Conservation (phyloP, 306 rosid species). For the Canavalia gladiata region DNA sequence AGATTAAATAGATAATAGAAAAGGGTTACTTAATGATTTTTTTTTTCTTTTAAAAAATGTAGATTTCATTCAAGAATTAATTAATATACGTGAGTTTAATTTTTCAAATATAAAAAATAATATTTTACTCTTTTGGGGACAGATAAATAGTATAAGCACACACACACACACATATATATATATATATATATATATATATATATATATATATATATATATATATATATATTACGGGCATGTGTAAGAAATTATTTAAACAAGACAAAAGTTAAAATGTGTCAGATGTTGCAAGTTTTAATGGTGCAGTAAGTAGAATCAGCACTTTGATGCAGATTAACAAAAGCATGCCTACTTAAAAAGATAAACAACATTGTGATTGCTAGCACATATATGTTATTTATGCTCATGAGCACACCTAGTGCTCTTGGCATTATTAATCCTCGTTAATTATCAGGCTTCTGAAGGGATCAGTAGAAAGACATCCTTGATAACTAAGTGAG, state of each 20-base stretch:
- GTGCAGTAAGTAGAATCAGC: background rate
- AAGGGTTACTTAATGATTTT: too few species aligned
- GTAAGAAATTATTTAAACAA: background rate
- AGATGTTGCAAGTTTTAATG: background rate
- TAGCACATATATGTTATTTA: conserved; percentile 5
- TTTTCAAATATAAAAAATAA: too few species aligned
- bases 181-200: too few species aligned
- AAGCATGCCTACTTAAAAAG: background rate
- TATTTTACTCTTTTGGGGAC: too few species aligned
- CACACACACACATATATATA: too few species aligned
- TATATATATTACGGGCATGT: background rate
- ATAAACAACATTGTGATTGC: background rate
- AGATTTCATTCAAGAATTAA: too few species aligned
- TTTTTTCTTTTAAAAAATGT: too few species aligned
- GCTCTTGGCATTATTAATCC: background rate
- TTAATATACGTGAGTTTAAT: too few species aligned
- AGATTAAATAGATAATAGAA: too few species aligned
- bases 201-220: too few species aligned
- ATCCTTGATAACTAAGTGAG: background rate
- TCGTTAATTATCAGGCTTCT: background rate
- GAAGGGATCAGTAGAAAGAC: background rate
- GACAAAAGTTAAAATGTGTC: background rate
- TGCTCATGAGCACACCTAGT: background rate
- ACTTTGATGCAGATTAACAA: background rate
- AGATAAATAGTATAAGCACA: too few species aligned